Evolutionary conservation across 495 filamentous ascomycete species (phyloP).

Genomic region (Aspergillus bridgeri): DNA sequence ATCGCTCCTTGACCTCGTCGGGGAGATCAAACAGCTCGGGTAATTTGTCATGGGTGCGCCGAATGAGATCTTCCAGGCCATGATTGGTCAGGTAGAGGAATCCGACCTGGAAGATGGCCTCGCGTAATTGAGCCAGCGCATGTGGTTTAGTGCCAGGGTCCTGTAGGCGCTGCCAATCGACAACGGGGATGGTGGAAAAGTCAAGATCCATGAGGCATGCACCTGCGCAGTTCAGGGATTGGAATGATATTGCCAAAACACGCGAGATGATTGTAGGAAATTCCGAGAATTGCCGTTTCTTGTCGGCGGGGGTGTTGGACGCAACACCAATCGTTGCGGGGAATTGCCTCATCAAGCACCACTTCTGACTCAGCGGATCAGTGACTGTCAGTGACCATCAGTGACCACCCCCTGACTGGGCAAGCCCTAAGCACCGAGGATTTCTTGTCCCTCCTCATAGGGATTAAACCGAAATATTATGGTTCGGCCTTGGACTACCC

Average conservation of each 20-base stretch:
- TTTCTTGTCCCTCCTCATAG: not conserved
- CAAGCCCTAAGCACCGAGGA: not conserved
- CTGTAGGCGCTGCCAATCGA: conserved; percentile 51
- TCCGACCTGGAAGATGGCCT: conserved; percentile 84
- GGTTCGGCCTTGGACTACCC: not conserved
- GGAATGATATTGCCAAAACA: too few relatives aligned
- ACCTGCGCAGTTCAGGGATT: not conserved
- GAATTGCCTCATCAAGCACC: not conserved
- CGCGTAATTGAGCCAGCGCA: conserved; percentile 68
- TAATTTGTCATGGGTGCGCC: conserved; percentile 65
- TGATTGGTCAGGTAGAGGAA: conserved; percentile 90
- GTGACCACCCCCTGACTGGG: not conserved
- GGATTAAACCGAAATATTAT: not conserved
- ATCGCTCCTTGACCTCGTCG: conserved; percentile 67
- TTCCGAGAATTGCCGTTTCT: not conserved
- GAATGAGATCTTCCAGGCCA: conserved; percentile 69
- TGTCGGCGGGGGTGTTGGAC: not conserved
- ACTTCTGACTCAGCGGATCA: not conserved
- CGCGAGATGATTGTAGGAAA: not conserved
- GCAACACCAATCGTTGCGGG: not conserved
- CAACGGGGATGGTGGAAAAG: conserved; percentile 6
- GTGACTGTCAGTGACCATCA: not conserved
- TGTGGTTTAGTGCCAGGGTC: conserved; percentile 63
- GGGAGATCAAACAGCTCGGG: conserved; percentile 79
- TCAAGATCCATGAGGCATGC: not conserved